Evolutionary conservation across 495 filamentous ascomycete species (phyloP).

Genomic region (Cercophora sp.): DNA sequence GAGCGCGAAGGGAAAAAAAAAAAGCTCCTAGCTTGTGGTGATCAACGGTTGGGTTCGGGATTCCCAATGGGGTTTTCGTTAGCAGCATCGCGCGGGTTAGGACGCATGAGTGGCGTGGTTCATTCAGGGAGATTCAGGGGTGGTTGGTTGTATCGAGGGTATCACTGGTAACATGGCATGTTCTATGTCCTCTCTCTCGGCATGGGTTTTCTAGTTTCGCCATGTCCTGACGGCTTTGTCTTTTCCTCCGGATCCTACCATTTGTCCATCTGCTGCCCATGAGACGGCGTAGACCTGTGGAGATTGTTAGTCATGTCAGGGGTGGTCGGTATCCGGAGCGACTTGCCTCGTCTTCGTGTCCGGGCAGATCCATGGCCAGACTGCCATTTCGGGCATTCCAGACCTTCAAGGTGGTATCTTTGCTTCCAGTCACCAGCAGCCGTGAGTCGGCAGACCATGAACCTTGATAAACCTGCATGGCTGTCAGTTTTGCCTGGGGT

Average conservation of each 20-base stretch:
- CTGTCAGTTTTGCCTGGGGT: too few species aligned
- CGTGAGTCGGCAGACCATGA: slow-evolving; percentile 86
- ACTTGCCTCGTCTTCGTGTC: slow-evolving; percentile 96
- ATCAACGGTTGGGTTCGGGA: too few species aligned
- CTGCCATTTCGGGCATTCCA: slow-evolving; percentile 88
- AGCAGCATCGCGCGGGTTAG: too few species aligned
- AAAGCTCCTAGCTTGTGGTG: too few species aligned
- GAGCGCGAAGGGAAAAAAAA: too few species aligned
- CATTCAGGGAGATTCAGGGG: too few species aligned
- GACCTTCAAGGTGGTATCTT: slow-evolving; percentile 92
- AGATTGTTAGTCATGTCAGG: not conserved
- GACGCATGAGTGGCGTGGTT: too few species aligned
- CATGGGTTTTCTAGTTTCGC: slow-evolving; percentile 52
- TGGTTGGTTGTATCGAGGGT: too few species aligned
- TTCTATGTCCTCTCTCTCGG: too few species aligned
- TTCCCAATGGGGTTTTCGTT: too few species aligned
- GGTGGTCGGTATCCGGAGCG: slow-evolving; percentile 18
- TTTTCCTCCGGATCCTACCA: slow-evolving; percentile 70
- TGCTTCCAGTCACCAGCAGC: slow-evolving; percentile 76
- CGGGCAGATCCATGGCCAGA: slow-evolving; percentile 78
- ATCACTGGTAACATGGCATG: too few species aligned
- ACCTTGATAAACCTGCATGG: slow-evolving; percentile 68
- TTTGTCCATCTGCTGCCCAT: slow-evolving; percentile 42
- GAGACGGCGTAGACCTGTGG: slow-evolving; percentile 53
- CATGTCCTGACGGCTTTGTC: slow-evolving; percentile 88